Percentiles rank a stretch among this genome's conserved stretches.
Conservation (phyloP, 2,329 filamentous ascomycete species). For the Ceratocystis alfenasii region DNA sequence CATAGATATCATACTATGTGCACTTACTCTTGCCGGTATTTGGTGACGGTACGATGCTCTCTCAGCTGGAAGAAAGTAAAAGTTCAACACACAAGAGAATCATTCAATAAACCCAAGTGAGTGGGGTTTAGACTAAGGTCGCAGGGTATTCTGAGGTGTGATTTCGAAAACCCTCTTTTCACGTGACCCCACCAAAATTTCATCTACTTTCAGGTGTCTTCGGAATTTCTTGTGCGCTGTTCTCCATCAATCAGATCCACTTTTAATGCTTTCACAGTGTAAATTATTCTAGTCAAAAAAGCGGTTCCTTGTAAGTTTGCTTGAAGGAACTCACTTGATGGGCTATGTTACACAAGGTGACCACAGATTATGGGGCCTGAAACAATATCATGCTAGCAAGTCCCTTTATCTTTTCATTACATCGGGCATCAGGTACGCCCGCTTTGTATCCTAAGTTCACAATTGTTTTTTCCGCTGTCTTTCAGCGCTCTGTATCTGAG, state of each 20-base stretch:
- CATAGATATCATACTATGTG: conserved; percentile 15
- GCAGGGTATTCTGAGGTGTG: conserved; percentile 21
- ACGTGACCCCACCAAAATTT: conserved; percentile 22
- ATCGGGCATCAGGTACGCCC: too few species aligned
- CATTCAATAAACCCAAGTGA: conserved; percentile 22
- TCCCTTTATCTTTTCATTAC: background rate
- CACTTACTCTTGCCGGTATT: conserved; percentile 49
- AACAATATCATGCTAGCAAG: background rate
- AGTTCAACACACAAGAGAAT: conserved; percentile 27
- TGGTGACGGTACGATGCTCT: conserved; percentile 33
- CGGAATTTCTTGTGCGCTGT: conserved; percentile 14
- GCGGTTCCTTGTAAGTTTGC: background rate
- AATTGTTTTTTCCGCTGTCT: conserved; percentile 7
- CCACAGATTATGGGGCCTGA: background rate
- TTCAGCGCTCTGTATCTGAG: conserved; percentile 17
- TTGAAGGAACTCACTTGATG: conserved; percentile 1
- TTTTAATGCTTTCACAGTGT: conserved; percentile 8
- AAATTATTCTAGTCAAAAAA: background rate
- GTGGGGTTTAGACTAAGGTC: conserved; percentile 22
- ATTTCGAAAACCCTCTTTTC: conserved; percentile 21
- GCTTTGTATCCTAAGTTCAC: too few species aligned
- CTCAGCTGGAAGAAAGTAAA: conserved; percentile 23
- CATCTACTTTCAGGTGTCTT: conserved; percentile 2
- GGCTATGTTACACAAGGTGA: background rate
- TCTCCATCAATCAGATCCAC: conserved; percentile 3